Conservation (phyloP, 176 grass and related monocot species). For the Cenchrus fungigraminus region DNA sequence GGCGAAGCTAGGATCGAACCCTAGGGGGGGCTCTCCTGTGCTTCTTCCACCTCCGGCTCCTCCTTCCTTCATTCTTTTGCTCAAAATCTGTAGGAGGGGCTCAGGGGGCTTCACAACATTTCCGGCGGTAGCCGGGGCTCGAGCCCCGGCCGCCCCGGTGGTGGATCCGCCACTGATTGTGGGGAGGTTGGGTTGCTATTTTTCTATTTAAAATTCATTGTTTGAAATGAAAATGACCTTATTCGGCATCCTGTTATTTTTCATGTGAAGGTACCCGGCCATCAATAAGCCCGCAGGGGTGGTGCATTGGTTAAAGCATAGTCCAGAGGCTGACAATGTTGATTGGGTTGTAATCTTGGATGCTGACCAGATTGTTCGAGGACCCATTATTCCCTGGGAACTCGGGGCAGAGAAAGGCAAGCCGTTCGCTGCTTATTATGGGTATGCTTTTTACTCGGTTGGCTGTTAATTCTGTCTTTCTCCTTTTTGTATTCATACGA, state of each 20-base stretch:
- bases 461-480: neutral
- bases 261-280: conserved; percentile 78
- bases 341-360: conserved; percentile 96
- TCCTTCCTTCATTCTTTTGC: too few relatives aligned
- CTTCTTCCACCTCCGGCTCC: too few relatives aligned
- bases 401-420: conserved; percentile 90
- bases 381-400: conserved; percentile 91
- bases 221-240: conserved; percentile 15
- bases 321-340: conserved; percentile 77
- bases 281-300: conserved; percentile 95
- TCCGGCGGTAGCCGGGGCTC: too few relatives aligned
- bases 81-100: too few relatives aligned
- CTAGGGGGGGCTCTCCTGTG: too few relatives aligned
- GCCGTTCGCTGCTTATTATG: conserved; percentile 90
- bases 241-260: conserved; percentile 15
- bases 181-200: neutral
- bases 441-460: conserved; percentile 47
- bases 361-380: conserved; percentile 91
- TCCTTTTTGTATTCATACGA: neutral
- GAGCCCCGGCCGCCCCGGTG: too few relatives aligned
- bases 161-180: too few relatives aligned
- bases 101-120: too few relatives aligned
- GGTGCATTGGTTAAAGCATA: conserved; percentile 92
- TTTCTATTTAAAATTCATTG: conserved; percentile 7
- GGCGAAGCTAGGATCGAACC: too few relatives aligned